Evolutionary conservation across 148 eudicot species (phyloP).

Genomic region (Polygonum maritimum): DNA sequence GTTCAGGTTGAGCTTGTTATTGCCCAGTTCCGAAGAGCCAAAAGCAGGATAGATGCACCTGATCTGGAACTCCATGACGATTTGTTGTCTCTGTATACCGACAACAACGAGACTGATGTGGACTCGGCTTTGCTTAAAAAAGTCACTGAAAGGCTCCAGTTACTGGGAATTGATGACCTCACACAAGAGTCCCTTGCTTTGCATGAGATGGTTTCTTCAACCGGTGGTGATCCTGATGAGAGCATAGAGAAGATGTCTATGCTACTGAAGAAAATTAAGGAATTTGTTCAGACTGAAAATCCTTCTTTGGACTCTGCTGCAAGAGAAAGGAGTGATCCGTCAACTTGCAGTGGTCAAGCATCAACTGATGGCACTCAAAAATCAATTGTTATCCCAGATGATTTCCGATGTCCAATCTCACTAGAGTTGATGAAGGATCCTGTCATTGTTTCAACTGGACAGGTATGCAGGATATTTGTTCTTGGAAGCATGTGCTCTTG

Average conservation of each 20-base stretch:
- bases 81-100: slow-evolving; percentile 50
- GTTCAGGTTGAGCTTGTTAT: slow-evolving; percentile 86
- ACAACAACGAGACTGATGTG: slow-evolving; percentile 27
- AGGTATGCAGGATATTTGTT: slow-evolving; percentile 33
- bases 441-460: slow-evolving; percentile 95
- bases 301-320: slow-evolving; percentile 41
- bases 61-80: slow-evolving; percentile 65
- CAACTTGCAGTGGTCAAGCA: slow-evolving; percentile 37
- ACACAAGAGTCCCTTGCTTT: slow-evolving; percentile 89
- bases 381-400: slow-evolving; percentile 63
- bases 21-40: slow-evolving; percentile 86
- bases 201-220: slow-evolving; percentile 72
- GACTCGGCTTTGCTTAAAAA: slow-evolving; percentile 53
- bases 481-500: not conserved
- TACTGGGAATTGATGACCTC: slow-evolving; percentile 65
- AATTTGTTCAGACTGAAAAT: slow-evolving; percentile 77
- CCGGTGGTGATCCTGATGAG: slow-evolving; percentile 73
- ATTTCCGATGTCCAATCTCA: slow-evolving; percentile 91
- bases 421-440: slow-evolving; percentile 94
- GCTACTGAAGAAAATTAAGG: slow-evolving; percentile 77
- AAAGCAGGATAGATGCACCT: slow-evolving; percentile 61
- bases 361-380: slow-evolving; percentile 39
- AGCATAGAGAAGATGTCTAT: slow-evolving; percentile 91
- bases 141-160: slow-evolving; percentile 63
- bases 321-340: slow-evolving; percentile 30